Percentiles rank a stretch among this genome's conserved stretches.
phyloP scores from a whole-genome alignment of 768 basidiomycete genomes.

The Pleurotus cornucopiae region DNA sequence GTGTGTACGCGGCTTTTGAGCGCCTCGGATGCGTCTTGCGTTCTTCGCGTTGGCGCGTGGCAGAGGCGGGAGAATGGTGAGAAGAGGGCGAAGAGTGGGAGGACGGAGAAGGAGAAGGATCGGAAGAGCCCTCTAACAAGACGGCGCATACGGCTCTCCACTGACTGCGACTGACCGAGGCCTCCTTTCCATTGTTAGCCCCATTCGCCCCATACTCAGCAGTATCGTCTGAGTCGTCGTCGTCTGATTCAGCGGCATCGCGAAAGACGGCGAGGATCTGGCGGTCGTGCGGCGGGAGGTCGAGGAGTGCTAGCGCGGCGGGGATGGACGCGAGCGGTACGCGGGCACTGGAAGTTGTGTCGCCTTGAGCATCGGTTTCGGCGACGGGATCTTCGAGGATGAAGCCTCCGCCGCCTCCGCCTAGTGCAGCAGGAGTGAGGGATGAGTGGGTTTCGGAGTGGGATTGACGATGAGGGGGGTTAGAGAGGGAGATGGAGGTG shows the following conservation, averaged over 20 bases:
- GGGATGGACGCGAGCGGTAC: constrained; percentile 60
- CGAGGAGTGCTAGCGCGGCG: constrained; percentile 55
- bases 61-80: background rate
- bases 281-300: constrained; percentile 69
- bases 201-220: too few species aligned
- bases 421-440: too few species aligned
- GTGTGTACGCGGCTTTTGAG: constrained; percentile 11
- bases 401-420: constrained; percentile 23
- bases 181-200: too few species aligned
- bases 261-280: constrained; percentile 68
- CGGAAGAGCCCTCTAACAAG: constrained; percentile 44
- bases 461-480: background rate
- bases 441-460: constrained; percentile 7
- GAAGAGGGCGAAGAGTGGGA: background rate
- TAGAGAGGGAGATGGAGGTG: background rate
- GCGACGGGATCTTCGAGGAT: constrained; percentile 17
- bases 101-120: too few species aligned
- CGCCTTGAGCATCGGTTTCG: constrained; percentile 5
- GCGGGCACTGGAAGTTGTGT: constrained; percentile 14
- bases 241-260: constrained; percentile 51
- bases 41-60: too few species aligned
- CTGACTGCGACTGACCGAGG: constrained; percentile 53
- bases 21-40: constrained; percentile 6
- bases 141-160: constrained; percentile 82
- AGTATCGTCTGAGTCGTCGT: constrained; percentile 5